These are phyloP conservation scores for Ecytonucleospora hepatopenaei DNA, from an alignment of 371 early-diverging fungal genomes.

Conservation along the genomic window DNA sequence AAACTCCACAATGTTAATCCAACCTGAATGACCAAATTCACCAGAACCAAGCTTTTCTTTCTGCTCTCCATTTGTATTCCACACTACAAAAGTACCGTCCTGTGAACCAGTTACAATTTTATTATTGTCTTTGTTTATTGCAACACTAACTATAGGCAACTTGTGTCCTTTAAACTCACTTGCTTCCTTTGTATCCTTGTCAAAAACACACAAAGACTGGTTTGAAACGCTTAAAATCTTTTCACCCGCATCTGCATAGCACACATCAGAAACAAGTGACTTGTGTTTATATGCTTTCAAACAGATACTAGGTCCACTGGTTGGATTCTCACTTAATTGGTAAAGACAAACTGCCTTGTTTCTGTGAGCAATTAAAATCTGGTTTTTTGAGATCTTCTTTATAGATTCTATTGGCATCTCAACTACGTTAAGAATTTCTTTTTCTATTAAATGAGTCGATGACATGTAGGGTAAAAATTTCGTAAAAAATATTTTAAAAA, in stretches of 20 bases:
- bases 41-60: constrained; percentile 15
- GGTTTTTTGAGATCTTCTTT: constrained; percentile 14
- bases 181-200: constrained; percentile 16
- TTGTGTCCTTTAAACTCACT: constrained; percentile 28
- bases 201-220: constrained; percentile 43
- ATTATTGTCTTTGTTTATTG: constrained; percentile 35
- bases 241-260: constrained; percentile 15
- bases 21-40: constrained; percentile 35
- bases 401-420: constrained; percentile 44
- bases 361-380: constrained; percentile 42
- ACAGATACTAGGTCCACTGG: constrained; percentile 22
- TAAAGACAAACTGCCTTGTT: constrained; percentile 45
- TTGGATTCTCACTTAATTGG: constrained; percentile 26
- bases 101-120: constrained; percentile 52
- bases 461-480: constrained; percentile 52
- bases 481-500: constrained; percentile 38
- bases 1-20: constrained; percentile 45
- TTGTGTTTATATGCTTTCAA: constrained; percentile 39
- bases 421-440: constrained; percentile 32
- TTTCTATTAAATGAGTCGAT: constrained; percentile 33
- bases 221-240: constrained; percentile 44
- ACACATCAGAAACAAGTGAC: constrained; percentile 35
- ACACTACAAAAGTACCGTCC: constrained; percentile 44
- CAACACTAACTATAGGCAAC: constrained; percentile 29
- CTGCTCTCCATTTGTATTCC: constrained; percentile 48